Base-by-base conservation (phyloP, 805 yeast species). In the Jamesozyma hellenica region DNA sequence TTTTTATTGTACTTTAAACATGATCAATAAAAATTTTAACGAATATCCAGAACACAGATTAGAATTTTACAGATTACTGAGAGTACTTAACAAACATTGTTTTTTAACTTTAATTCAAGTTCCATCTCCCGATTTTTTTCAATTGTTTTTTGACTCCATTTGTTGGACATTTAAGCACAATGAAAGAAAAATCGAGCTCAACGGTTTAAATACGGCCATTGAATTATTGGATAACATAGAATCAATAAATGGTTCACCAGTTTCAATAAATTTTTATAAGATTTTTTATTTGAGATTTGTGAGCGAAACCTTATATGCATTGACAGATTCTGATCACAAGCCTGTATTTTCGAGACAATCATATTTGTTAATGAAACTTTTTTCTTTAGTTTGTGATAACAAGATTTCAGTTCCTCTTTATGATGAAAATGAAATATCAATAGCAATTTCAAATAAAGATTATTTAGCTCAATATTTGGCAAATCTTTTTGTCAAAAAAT, bases 111-210 rank as follows among this genome's bases (percentile, higher is more conserved):
- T 90, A 48, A 67, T 84, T 42, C 80, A 82, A 56, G 71, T 90
- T 46, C 87, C 94, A 16, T 12, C 12, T 5, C 86, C 86, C 3
- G 82, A 74, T 44, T 88, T 90, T 13, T 87, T 90, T 72, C 84
- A 81, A 53, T 72, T 82, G 40, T 79, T 90, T 40, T 77, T 90
- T 44, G 86, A 85, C 63, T 92, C 96, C 1, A 85, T 94, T 28
- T 68, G 87, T 53, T 90, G 97, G 97, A 95, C 96, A 0, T 82
- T 90, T 60, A 87, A 88, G 65, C 97, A 90, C 61, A 87, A 84
- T 54, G 86, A 88, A 62, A 75, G 95, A 57, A 95, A 87, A 36
- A 95, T 90, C 38, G 96, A 90, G 61, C 82, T 78, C 48, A 76
- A 77, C 35, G 97, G 96, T 11, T 72, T 88, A 50, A 72, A 78